Conservation (phyloP, 345 rosid genomes). For the Mercurialis annua region DNA sequence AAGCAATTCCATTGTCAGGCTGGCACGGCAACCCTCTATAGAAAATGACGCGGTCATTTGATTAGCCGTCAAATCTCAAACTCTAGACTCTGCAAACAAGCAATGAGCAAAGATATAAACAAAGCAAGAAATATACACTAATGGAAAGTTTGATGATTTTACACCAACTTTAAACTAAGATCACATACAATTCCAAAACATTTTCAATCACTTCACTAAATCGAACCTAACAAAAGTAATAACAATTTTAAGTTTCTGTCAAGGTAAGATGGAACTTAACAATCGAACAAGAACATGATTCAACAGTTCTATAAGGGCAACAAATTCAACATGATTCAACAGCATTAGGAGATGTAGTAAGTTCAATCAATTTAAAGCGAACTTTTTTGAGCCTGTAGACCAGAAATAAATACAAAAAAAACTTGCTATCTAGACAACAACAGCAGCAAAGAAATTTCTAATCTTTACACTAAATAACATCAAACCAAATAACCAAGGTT, state of each 20-base stretch:
- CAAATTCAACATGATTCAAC: no score
- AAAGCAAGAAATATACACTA: conserved; percentile 6
- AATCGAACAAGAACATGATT: background rate
- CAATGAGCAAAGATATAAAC: background rate
- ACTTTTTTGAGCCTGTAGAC: no score
- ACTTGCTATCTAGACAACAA: background rate
- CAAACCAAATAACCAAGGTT: background rate
- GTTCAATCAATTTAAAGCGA: no score
- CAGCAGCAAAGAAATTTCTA: background rate
- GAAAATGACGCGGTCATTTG: background rate
- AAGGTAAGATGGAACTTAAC: background rate
- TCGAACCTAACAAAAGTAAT: background rate
- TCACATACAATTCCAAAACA: background rate
- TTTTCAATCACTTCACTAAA: background rate
- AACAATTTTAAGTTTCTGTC: background rate
- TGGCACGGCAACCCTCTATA: background rate
- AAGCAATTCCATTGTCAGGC: background rate
- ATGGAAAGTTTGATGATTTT: no score
- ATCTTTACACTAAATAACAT: background rate
- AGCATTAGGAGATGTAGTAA: no score
- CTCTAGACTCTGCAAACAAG: conserved; percentile 26
- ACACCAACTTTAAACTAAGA: background rate
- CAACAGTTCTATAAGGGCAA: background rate
- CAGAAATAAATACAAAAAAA: background rate
- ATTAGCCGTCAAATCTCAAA: conserved; percentile 7